Conservation (phyloP, 345 rosid genomes). For the Salix dunnii region DNA sequence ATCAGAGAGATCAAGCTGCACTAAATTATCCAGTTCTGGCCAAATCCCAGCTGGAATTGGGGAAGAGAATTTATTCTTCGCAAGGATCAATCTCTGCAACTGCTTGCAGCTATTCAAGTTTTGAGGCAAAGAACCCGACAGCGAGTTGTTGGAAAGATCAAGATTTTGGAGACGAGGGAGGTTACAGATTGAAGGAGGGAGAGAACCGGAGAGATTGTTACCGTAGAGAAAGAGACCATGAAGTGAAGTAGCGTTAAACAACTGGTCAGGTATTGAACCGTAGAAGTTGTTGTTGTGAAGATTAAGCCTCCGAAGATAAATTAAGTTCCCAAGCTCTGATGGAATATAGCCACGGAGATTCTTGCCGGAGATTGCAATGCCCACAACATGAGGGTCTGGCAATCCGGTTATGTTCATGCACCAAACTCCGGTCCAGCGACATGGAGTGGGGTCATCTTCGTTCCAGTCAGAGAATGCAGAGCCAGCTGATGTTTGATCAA, state of each 20-base stretch:
- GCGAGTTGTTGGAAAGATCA: slow-evolving; percentile 75
- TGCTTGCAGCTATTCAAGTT: slow-evolving; percentile 62
- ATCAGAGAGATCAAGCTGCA: slow-evolving; percentile 81
- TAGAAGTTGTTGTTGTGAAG: slow-evolving; percentile 65
- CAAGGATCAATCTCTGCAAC: slow-evolving; percentile 73
- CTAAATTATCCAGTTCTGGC: slow-evolving; percentile 62
- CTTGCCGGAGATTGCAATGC: slow-evolving; percentile 63
- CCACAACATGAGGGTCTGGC: slow-evolving; percentile 67
- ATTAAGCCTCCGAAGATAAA: slow-evolving; percentile 81
- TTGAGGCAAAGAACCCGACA: slow-evolving; percentile 63
- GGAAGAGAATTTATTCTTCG: slow-evolving; percentile 60
- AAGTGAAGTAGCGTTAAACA: slow-evolving; percentile 88
- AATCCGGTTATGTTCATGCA: slow-evolving; percentile 66
- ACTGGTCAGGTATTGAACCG: slow-evolving; percentile 73
- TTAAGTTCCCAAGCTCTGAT: slow-evolving; percentile 76
- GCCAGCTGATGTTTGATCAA: slow-evolving; percentile 38
- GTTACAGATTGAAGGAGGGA: slow-evolving; percentile 74
- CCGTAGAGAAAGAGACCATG: slow-evolving; percentile 74
- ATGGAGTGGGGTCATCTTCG: slow-evolving; percentile 70
- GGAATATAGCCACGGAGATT: slow-evolving; percentile 83
- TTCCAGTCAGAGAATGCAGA: slow-evolving; percentile 81
- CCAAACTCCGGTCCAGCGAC: slow-evolving; percentile 83
- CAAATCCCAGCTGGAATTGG: slow-evolving; percentile 70
- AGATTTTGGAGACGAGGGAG: slow-evolving; percentile 80
- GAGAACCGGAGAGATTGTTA: slow-evolving; percentile 73